Evolutionary conservation across 2,329 filamentous ascomycete species (phyloP).

Genomic region (Fusarium tricinctum): DNA sequence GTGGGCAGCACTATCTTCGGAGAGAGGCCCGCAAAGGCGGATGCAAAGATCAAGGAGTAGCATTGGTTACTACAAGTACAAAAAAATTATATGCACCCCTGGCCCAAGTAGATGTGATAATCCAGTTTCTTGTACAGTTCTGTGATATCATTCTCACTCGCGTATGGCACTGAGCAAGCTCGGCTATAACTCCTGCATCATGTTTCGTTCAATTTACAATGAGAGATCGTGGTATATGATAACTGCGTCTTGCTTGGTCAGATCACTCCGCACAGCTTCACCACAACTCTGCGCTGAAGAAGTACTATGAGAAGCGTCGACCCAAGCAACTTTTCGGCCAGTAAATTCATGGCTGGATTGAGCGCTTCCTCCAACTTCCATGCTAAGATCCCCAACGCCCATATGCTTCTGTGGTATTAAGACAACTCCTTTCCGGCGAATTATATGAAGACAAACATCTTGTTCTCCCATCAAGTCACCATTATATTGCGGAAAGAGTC

Average conservation of each 20-base stretch:
- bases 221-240: slow-evolving; percentile 47
- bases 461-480: slow-evolving; percentile 56
- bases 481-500: slow-evolving; percentile 70
- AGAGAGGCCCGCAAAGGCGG: slow-evolving; percentile 80
- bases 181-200: not conserved
- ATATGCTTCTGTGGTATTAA: slow-evolving; percentile 51
- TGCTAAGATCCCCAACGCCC: slow-evolving; percentile 52
- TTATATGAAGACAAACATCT: slow-evolving; percentile 41
- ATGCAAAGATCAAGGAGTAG: slow-evolving; percentile 76
- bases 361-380: slow-evolving; percentile 45
- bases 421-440: slow-evolving; percentile 47
- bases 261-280: slow-evolving; percentile 34
- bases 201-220: slow-evolving; percentile 39
- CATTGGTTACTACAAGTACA: slow-evolving; percentile 2
- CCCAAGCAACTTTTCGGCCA: slow-evolving; percentile 37
- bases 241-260: slow-evolving; percentile 42
- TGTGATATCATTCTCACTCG: not conserved
- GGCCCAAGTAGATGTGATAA: not conserved
- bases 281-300: slow-evolving; percentile 25
- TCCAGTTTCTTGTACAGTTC: not conserved
- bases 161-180: not conserved
- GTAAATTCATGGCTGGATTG: slow-evolving; percentile 41
- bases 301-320: slow-evolving; percentile 26
- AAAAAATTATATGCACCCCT: not conserved
- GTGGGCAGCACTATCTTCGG: slow-evolving; percentile 97